phyloP scores from a whole-genome alignment of 768 basidiomycete species.

The Coprinopsis cinerea region DNA sequence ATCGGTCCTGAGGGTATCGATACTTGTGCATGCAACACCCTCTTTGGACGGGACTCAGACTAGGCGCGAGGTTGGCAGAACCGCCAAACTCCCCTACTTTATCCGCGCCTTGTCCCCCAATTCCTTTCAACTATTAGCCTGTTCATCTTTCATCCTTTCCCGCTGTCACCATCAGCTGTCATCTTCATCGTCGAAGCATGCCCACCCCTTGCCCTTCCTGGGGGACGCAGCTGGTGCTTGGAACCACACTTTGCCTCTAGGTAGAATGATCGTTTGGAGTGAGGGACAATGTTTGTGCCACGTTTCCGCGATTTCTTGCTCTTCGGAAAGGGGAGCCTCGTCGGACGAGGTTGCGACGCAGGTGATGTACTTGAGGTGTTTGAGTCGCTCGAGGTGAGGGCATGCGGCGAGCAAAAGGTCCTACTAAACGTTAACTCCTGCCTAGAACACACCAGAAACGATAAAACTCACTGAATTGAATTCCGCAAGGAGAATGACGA shows the following conservation, averaged over 20 bases:
- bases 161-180: constrained; percentile 1
- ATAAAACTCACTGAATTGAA: constrained; percentile 38
- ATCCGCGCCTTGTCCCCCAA: too few species aligned
- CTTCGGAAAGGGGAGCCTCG: constrained; percentile 27
- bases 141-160: too few species aligned
- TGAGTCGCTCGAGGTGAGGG: constrained; percentile 36
- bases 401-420: constrained; percentile 37
- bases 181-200: constrained; percentile 1
- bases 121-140: too few species aligned
- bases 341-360: constrained; percentile 46
- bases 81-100: too few species aligned
- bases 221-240: constrained; percentile 16
- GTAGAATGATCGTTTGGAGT: constrained; percentile 57
- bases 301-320: constrained; percentile 43
- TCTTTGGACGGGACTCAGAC: too few species aligned
- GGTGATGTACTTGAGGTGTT: constrained; percentile 42
- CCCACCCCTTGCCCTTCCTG: neutral
- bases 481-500: constrained; percentile 48
- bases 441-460: neutral
- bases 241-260: constrained; percentile 61
- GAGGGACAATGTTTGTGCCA: constrained; percentile 59
- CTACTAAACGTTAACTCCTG: constrained; percentile 17
- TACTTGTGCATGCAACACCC: too few species aligned
- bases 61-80: too few species aligned
- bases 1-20: too few species aligned